These are phyloP conservation scores for Ammopiptanthus mongolicus DNA, from an alignment of 306 rosid species.

Conservation along the genomic window DNA sequence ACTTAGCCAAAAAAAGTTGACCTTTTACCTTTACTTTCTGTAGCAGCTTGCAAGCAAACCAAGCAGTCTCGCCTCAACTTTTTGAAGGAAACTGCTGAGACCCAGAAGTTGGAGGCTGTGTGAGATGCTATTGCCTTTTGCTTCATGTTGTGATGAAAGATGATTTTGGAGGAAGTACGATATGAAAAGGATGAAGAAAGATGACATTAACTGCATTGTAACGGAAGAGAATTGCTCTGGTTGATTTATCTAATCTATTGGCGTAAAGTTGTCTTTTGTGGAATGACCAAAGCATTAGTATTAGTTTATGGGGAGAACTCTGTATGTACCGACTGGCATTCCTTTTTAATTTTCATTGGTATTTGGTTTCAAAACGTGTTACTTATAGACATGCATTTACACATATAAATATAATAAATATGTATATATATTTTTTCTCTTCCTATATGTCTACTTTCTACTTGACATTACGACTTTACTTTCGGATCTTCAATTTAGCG, in stretches of 20 bases:
- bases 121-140: slow-evolving; percentile 16
- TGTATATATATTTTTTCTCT: neutral
- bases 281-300: slow-evolving; percentile 19
- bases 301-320: neutral
- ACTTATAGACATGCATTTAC: neutral
- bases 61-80: slow-evolving; percentile 58
- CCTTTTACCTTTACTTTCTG: neutral
- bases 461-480: neutral
- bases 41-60: slow-evolving; percentile 51
- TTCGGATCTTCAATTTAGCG: neutral
- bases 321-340: slow-evolving; percentile 19
- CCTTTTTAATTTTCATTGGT: neutral
- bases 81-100: slow-evolving; percentile 38
- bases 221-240: neutral
- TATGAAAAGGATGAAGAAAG: neutral
- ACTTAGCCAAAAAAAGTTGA: neutral
- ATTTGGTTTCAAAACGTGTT: neutral
- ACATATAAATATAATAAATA: neutral
- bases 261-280: slow-evolving; percentile 9
- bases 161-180: neutral
- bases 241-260: neutral
- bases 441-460: neutral
- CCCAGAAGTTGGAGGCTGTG: slow-evolving; percentile 44
- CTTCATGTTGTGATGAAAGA: neutral
- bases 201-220: neutral